These are phyloP conservation scores for Carnegiea gigantea DNA, from an alignment of 179 eudicot species.

Conservation along the genomic window DNA sequence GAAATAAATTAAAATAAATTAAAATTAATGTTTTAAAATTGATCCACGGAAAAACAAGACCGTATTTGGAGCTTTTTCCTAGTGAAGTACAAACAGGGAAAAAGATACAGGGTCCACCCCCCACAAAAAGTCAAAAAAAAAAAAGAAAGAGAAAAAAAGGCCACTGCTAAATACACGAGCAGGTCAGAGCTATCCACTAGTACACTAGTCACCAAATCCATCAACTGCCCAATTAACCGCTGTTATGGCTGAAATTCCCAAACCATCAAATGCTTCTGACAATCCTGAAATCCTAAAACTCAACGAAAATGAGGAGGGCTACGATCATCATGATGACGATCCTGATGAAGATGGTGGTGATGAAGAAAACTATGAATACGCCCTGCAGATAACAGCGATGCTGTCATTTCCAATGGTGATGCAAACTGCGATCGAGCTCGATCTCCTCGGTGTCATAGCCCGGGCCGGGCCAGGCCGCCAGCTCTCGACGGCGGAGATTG, in stretches of 20 bases:
- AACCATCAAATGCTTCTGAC: not conserved
- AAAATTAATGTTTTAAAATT: no score
- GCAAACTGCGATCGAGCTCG: conserved; percentile 22
- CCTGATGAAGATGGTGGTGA: not conserved
- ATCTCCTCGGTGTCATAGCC: conserved; percentile 17
- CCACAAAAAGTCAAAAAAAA: no score
- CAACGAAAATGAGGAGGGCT: not conserved
- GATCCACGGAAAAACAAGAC: no score
- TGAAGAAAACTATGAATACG: conserved; percentile 13
- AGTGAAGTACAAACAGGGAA: no score
- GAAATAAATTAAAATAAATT: no score
- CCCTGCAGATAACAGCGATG: not conserved
- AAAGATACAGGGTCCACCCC: no score
- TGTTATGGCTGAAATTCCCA: not conserved
- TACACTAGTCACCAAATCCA: not conserved
- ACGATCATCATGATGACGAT: not conserved
- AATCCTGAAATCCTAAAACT: no score
- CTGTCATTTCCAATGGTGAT: conserved; percentile 14
- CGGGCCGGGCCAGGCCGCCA: conserved; percentile 9
- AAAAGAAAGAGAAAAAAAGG: no score
- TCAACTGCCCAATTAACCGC: not conserved
- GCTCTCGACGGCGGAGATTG: conserved; percentile 14
- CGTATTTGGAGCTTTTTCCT: no score
- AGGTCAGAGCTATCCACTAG: no score
- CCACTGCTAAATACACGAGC: no score